These are phyloP conservation scores for Alternaria arborescens DNA, from an alignment of 2,329 filamentous ascomycete species.

Conservation along the genomic window DNA sequence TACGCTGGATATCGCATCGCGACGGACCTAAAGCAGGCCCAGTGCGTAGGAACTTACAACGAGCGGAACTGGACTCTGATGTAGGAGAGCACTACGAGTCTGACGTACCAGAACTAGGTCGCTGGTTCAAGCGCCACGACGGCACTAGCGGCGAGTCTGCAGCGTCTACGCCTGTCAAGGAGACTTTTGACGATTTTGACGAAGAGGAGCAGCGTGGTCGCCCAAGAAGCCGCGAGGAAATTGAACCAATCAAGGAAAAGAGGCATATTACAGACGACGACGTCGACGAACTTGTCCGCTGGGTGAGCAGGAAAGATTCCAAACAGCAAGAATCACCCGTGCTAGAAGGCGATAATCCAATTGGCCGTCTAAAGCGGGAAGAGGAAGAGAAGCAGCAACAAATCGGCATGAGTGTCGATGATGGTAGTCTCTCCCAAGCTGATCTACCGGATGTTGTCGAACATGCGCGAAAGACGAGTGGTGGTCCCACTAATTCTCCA, in stretches of 20 bases:
- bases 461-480: constrained; percentile 9
- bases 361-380: constrained; percentile 3
- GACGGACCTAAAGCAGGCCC: constrained; percentile 34
- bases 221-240: constrained; percentile 18
- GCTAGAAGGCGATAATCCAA: constrained; percentile 1
- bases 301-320: constrained; percentile 31
- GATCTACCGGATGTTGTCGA: constrained; percentile 20
- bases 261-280: constrained; percentile 30
- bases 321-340: constrained; percentile 13
- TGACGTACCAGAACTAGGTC: constrained; percentile 33
- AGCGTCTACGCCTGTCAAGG: constrained; percentile 9
- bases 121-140: constrained; percentile 33
- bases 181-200: constrained; percentile 1
- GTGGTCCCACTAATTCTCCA: background rate
- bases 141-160: constrained; percentile 36
- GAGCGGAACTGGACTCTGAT: constrained; percentile 19
- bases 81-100: constrained; percentile 25
- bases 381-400: constrained; percentile 26
- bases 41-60: constrained; percentile 20
- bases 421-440: constrained; percentile 26
- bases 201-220: constrained; percentile 19
- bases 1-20: constrained; percentile 36
- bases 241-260: constrained; percentile 13
- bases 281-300: constrained; percentile 38
- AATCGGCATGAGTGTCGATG: constrained; percentile 29